Conservation (phyloP, 768 basidiomycete species). For the Mycena polygramma region DNA sequence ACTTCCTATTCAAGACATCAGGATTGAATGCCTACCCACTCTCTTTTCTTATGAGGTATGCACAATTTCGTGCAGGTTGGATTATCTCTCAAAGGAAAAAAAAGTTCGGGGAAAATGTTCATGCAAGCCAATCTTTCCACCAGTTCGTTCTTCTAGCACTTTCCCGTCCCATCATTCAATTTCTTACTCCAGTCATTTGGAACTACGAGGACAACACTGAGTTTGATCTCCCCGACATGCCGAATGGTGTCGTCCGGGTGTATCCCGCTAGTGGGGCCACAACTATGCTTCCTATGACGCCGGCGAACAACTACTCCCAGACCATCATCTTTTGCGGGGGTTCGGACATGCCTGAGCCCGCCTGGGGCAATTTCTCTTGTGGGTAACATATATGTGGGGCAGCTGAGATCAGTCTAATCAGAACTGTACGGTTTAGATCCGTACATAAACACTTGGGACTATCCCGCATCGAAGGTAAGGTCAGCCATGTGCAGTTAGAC, state of each 20-base stretch:
- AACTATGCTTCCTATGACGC: constrained; percentile 93
- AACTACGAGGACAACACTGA: constrained; percentile 70
- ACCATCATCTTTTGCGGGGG: constrained; percentile 92
- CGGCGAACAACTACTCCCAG: constrained; percentile 88
- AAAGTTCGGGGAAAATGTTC: constrained; percentile 78
- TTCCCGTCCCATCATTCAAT: constrained; percentile 31
- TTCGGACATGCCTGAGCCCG: constrained; percentile 75
- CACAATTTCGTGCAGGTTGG: neutral
- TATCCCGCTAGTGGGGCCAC: constrained; percentile 65
- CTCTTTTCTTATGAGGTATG: constrained; percentile 69
- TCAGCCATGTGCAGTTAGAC: no score
- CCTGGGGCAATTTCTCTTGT: constrained; percentile 87
- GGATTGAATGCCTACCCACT: constrained; percentile 86
- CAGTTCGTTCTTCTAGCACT: constrained; percentile 55
- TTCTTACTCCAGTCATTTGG: constrained; percentile 54
- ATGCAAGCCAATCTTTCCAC: constrained; percentile 87
- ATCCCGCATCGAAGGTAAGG: no score
- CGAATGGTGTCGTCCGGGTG: constrained; percentile 71
- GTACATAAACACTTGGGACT: no score
- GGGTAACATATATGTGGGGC: no score
- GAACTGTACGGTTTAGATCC: no score
- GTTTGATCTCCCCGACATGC: constrained; percentile 78
- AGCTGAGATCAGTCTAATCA: no score
- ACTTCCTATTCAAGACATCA: constrained; percentile 78
- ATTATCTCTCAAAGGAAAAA: neutral